A percentile compares a stretch with the other conserved stretches of the same genome.
Conservation (phyloP, 192 early-diverging fungal genomes). For the Linnemannia exigua region DNA sequence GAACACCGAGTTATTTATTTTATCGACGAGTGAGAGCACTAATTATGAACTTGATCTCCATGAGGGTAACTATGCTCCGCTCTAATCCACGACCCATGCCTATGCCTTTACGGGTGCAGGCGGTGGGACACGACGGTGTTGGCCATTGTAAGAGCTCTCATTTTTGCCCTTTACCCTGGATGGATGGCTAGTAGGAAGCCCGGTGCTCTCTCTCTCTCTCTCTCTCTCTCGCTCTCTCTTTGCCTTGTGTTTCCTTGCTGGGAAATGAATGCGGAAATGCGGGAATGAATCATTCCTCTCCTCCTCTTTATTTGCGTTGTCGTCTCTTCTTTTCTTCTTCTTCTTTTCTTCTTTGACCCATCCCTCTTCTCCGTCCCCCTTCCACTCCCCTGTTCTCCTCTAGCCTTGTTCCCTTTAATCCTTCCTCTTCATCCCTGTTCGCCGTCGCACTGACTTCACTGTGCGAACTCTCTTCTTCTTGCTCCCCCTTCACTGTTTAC, state of each 20-base stretch:
- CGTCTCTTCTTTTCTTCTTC: not conserved
- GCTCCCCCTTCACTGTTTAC: not conserved
- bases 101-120: no score
- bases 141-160: not conserved
- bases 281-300: not conserved
- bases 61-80: not conserved
- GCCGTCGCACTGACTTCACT: not conserved
- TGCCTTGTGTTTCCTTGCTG: not conserved
- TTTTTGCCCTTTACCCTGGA: not conserved
- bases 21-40: not conserved
- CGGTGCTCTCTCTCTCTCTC: not conserved
- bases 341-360: slow-evolving; percentile 11
- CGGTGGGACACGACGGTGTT: no score
- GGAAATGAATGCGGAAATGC: not conserved
- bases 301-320: not conserved
- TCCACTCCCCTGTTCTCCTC: not conserved
- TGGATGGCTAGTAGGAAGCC: not conserved
- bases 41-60: not conserved
- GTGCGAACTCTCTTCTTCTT: not conserved
- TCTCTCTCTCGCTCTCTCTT: not conserved
- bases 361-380: not conserved
- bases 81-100: not conserved
- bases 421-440: not conserved
- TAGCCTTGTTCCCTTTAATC: not conserved
- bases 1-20: not conserved